A percentile compares a stretch with the other conserved stretches of the same genome.
Evolutionary conservation across 352 stramenopile genomes (phyloP).

Genomic region (Phytopythium cucurbitacearum): DNA sequence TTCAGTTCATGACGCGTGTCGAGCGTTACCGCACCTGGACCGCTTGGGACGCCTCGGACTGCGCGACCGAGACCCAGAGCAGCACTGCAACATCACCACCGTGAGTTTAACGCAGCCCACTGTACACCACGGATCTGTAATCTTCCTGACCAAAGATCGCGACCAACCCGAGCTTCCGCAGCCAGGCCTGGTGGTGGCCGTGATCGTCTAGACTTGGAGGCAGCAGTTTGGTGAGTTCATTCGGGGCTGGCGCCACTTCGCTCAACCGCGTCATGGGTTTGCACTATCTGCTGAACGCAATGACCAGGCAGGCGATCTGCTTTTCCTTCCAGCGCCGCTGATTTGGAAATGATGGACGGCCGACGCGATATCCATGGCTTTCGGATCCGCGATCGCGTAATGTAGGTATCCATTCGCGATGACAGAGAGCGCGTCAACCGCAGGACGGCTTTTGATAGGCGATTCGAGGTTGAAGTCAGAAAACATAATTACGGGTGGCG

Average conservation of each 20-base stretch:
- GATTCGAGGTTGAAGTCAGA: too few relatives aligned
- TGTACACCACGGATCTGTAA: neutral
- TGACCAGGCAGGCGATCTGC: too few relatives aligned
- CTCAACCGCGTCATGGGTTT: conserved; percentile 1
- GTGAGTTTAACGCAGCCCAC: neutral
- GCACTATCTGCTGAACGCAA: neutral
- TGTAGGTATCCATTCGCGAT: too few relatives aligned
- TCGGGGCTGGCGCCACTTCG: conserved; percentile 4
- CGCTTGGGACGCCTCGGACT: conserved; percentile 23
- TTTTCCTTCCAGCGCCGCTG: too few relatives aligned
- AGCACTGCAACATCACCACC: conserved; percentile 10
- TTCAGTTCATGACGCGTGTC: neutral
- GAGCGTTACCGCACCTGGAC: conserved; percentile 11
- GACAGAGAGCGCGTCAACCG: too few relatives aligned
- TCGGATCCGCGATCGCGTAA: too few relatives aligned
- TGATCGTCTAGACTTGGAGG: neutral
- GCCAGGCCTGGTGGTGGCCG: neutral
- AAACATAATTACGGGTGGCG: too few relatives aligned
- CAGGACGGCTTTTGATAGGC: too few relatives aligned
- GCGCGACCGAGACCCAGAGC: conserved; percentile 25
- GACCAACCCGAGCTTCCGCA: conserved; percentile 2
- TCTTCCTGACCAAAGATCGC: conserved; percentile 3
- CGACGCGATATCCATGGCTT: too few relatives aligned
- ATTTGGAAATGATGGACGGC: too few relatives aligned
- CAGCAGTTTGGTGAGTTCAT: conserved; percentile 6